Evolutionary conservation across 2,329 filamentous ascomycete genomes (phyloP).

Genomic region (Exophiala sp.): DNA sequence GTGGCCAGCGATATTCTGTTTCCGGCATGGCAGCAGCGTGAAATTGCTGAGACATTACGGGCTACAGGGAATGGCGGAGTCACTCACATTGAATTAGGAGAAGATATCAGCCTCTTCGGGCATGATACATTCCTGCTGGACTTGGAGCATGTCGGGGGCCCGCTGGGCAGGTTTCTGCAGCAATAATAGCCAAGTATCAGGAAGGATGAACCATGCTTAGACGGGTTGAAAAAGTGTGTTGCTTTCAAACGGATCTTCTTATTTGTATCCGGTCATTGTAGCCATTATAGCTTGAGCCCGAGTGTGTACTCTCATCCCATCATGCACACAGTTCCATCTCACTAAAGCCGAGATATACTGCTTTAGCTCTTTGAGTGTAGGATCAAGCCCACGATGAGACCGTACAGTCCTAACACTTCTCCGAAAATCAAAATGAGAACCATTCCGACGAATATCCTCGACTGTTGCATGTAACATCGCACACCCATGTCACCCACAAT

Average conservation of each 20-base stretch:
- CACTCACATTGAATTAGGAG: constrained; percentile 81
- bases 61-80: constrained; percentile 73
- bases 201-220: no score
- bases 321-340: neutral
- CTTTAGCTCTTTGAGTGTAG: constrained; percentile 75
- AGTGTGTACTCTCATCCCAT: neutral
- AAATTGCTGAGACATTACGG: constrained; percentile 78
- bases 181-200: neutral
- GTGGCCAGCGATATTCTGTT: constrained; percentile 95
- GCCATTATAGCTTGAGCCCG: neutral
- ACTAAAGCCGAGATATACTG: neutral
- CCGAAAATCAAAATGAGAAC: constrained; percentile 97
- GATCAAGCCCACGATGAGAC: constrained; percentile 87
- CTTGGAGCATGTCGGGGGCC: constrained; percentile 82
- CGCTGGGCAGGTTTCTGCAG: constrained; percentile 69
- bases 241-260: neutral
- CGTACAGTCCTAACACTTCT: constrained; percentile 93
- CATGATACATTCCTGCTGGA: constrained; percentile 96
- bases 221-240: no score
- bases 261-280: neutral
- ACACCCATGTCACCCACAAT: constrained; percentile 91
- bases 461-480: constrained; percentile 92
- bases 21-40: constrained; percentile 94
- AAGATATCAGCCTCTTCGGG: constrained; percentile 90
- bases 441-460: constrained; percentile 95